Conservation (phyloP, 1,284 basidiomycete species). For the Boletus sp. region DNA sequence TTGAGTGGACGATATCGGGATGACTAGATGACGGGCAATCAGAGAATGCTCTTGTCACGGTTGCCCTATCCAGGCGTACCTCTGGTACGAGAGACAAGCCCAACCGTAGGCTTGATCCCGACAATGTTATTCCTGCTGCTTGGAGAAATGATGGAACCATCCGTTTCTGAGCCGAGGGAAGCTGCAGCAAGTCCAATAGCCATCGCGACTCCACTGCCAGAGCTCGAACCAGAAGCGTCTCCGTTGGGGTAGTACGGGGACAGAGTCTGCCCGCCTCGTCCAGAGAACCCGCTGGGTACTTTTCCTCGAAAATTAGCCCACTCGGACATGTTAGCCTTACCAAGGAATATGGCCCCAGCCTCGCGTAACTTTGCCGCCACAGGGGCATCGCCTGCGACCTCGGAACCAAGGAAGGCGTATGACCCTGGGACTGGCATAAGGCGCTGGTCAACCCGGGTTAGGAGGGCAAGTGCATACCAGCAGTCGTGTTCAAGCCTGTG, state of each 20-base stretch:
- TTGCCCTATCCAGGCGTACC: slow-evolving; percentile 25
- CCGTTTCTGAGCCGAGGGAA: slow-evolving; percentile 50
- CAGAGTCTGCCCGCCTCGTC: slow-evolving; percentile 48
- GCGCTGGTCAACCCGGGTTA: not conserved
- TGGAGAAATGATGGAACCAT: slow-evolving; percentile 46
- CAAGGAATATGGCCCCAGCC: slow-evolving; percentile 53
- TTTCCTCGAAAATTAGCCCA: slow-evolving; percentile 48
- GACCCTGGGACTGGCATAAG: slow-evolving; percentile 39
- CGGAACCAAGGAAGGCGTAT: slow-evolving; percentile 51
- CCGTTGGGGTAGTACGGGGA: slow-evolving; percentile 48
- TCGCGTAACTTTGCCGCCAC: slow-evolving; percentile 55
- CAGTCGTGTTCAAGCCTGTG: slow-evolving; percentile 63
- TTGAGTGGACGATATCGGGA: slow-evolving; percentile 48
- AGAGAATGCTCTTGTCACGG: not conserved
- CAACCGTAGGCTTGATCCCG: slow-evolving; percentile 52
- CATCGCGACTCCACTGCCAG: slow-evolving; percentile 47
- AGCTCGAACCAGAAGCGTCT: slow-evolving; percentile 49
- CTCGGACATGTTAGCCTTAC: slow-evolving; percentile 48
- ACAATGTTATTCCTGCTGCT: slow-evolving; percentile 44
- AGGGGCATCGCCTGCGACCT: slow-evolving; percentile 60
- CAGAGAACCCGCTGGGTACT: slow-evolving; percentile 47
- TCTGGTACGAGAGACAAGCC: slow-evolving; percentile 47
- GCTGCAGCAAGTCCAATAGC: slow-evolving; percentile 49
- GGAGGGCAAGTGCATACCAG: slow-evolving; percentile 21
- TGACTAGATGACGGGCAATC: slow-evolving; percentile 32